Evolutionary conservation across 352 stramenopile genomes (phyloP).

Genomic region (Globisporangium orthogonon): DNA sequence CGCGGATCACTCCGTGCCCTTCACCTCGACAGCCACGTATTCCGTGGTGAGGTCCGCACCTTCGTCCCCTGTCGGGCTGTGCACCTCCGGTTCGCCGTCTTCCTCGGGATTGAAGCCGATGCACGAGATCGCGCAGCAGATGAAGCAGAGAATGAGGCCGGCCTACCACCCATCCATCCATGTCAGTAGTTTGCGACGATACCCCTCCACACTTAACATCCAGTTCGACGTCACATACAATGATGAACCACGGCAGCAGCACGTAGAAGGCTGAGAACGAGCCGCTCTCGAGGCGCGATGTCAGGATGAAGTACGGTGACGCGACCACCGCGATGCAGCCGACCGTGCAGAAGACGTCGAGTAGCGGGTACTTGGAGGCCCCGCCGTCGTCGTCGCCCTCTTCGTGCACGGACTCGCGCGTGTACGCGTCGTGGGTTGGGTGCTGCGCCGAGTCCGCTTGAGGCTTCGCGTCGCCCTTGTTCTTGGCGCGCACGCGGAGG

Average conservation of each 20-base stretch:
- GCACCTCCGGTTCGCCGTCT: slow-evolving; percentile 27
- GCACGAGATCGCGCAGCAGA: slow-evolving; percentile 73
- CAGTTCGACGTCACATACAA: slow-evolving; percentile 34
- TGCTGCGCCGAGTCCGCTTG: slow-evolving; percentile 19
- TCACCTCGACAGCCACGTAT: slow-evolving; percentile 53
- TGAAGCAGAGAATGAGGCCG: slow-evolving; percentile 67
- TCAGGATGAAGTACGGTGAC: slow-evolving; percentile 79
- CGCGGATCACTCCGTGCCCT: slow-evolving; percentile 6
- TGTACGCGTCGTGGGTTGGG: slow-evolving; percentile 63
- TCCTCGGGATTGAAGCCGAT: slow-evolving; percentile 43
- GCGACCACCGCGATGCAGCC: slow-evolving; percentile 43
- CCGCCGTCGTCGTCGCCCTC: slow-evolving; percentile 30
- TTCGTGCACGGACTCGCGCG: slow-evolving; percentile 49
- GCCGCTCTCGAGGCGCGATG: slow-evolving; percentile 56
- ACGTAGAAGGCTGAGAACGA: slow-evolving; percentile 80
- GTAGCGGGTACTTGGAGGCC: slow-evolving; percentile 41
- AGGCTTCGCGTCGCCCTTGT: slow-evolving; percentile 15
- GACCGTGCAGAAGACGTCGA: slow-evolving; percentile 52
- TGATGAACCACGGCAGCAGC: slow-evolving; percentile 75
- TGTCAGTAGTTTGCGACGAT: too few species aligned
- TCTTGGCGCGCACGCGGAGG: slow-evolving; percentile 32
- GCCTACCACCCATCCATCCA: slow-evolving; percentile 23
- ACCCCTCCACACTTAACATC: too few species aligned
- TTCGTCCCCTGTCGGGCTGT: slow-evolving; percentile 49
- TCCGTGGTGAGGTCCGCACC: slow-evolving; percentile 53